Conservation (phyloP, 2,329 filamentous ascomycete species). For the Laburnicola sp. region DNA sequence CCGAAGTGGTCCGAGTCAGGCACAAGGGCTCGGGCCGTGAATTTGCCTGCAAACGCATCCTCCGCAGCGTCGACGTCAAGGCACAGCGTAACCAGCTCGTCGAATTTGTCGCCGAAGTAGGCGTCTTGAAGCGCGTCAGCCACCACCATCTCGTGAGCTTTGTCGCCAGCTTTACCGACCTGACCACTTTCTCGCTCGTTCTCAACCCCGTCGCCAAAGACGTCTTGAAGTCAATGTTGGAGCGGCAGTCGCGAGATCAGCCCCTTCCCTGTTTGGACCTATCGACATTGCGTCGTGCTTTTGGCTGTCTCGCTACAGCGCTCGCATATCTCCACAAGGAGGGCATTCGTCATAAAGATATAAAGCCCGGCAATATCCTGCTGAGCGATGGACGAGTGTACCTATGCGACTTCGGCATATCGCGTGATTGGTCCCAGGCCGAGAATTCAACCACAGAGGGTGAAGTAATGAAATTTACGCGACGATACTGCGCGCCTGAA, state of each 20-base stretch:
- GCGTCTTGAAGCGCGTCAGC: slow-evolving; percentile 12
- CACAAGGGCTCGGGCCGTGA: slow-evolving; percentile 16
- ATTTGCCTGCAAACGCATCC: slow-evolving; percentile 21
- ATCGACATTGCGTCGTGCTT: slow-evolving; percentile 1
- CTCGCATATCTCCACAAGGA: slow-evolving; percentile 14
- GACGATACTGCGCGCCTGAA: slow-evolving; percentile 20
- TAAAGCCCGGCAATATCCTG: slow-evolving; percentile 21
- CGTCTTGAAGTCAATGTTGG: slow-evolving; percentile 22
- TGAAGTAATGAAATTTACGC: slow-evolving; percentile 10
- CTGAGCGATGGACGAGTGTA: slow-evolving; percentile 9
- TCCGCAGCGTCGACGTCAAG: slow-evolving; percentile 9
- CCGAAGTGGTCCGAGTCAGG: slow-evolving; percentile 13
- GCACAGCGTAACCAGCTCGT: slow-evolving; percentile 13
- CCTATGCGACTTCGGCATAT: slow-evolving; percentile 19
- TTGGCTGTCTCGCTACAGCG: slow-evolving; percentile 15
- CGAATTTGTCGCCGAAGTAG: slow-evolving; percentile 17
- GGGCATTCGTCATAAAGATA: slow-evolving; percentile 16
- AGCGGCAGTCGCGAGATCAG: slow-evolving; percentile 17
- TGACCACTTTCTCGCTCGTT: slow-evolving; percentile 19
- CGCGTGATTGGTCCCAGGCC: slow-evolving; percentile 12
- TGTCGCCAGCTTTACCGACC: slow-evolving; percentile 20
- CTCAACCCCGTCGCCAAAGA: slow-evolving; percentile 24
- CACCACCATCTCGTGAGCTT: slow-evolving; percentile 18
- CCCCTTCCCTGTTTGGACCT: slow-evolving; percentile 5
- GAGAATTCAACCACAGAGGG: slow-evolving; percentile 17